Evolutionary conservation across 495 filamentous ascomycete genomes (phyloP).

Genomic region (Penicillium lagena): DNA sequence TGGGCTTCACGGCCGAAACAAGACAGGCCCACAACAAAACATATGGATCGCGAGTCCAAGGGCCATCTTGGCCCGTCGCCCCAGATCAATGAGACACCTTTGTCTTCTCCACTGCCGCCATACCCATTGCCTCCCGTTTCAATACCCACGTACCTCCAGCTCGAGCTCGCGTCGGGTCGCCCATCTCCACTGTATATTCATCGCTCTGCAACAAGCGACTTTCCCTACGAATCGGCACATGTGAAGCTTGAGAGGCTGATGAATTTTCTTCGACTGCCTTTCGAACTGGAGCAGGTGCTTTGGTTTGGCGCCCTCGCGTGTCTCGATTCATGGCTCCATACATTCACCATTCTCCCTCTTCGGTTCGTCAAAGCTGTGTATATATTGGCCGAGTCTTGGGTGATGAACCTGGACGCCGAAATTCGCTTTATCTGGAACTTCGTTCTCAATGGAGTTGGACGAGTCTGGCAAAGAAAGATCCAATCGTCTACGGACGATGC

Average conservation of each 20-base stretch:
- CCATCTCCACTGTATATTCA: slow-evolving; percentile 88
- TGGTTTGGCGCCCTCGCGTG: slow-evolving; percentile 86
- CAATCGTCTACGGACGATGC: slow-evolving; percentile 18
- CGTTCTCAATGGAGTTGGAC: slow-evolving; percentile 65
- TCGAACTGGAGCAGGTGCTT: slow-evolving; percentile 76
- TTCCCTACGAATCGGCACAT: slow-evolving; percentile 93
- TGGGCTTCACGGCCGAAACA: slow-evolving; percentile 32
- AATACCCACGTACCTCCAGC: slow-evolving; percentile 79
- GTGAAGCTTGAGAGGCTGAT: slow-evolving; percentile 89
- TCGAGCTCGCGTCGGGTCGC: slow-evolving; percentile 74
- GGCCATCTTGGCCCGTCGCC: slow-evolving; percentile 18
- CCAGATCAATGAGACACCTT: slow-evolving; percentile 28
- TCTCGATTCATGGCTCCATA: slow-evolving; percentile 94
- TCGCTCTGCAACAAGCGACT: slow-evolving; percentile 61
- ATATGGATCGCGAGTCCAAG: slow-evolving; percentile 32
- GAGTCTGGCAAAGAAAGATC: slow-evolving; percentile 64
- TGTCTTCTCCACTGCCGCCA: slow-evolving; percentile 61
- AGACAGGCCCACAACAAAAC: slow-evolving; percentile 21
- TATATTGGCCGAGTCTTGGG: slow-evolving; percentile 70
- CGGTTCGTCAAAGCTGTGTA: slow-evolving; percentile 79
- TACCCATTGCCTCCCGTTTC: slow-evolving; percentile 77
- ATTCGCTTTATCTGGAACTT: slow-evolving; percentile 60
- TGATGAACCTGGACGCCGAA: slow-evolving; percentile 57
- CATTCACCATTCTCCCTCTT: slow-evolving; percentile 89
- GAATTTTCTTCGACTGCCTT: slow-evolving; percentile 80